phyloP scores from a whole-genome alignment of 306 rosid genomes.

The Luffa acutangula region DNA sequence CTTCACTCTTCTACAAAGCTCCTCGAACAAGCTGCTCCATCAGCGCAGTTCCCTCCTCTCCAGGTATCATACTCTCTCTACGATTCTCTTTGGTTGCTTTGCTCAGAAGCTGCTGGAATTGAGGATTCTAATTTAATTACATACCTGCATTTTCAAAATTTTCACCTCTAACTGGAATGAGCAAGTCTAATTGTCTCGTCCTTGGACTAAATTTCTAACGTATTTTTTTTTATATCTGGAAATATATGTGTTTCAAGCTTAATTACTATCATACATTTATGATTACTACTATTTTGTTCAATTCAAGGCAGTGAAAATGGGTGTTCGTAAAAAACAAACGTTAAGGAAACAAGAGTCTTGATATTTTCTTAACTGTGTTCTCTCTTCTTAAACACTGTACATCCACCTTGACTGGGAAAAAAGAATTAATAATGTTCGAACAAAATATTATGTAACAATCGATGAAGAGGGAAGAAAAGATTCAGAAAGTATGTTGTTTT shows the following conservation, averaged over 20 bases:
- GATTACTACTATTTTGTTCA: not conserved
- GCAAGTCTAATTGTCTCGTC: not conserved
- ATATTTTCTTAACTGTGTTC: not conserved
- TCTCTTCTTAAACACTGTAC: not conserved
- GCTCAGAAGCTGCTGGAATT: not conserved
- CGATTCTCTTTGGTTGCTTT: slow-evolving; percentile 8
- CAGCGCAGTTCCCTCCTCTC: slow-evolving; percentile 96
- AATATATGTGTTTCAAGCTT: not conserved
- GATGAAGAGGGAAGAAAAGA: not conserved
- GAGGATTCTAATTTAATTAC: not conserved
- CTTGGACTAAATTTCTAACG: not conserved
- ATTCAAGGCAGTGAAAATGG: not conserved
- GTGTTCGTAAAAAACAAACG: not conserved
- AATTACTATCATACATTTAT: not conserved
- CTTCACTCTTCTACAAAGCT: slow-evolving; percentile 93
- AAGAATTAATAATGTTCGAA: not conserved
- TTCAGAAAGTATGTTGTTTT: not conserved
- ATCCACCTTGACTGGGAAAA: not conserved
- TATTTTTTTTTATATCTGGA: not conserved
- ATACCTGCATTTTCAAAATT: not conserved
- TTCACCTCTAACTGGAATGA: not conserved
- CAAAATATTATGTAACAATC: not conserved
- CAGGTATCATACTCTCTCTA: slow-evolving; percentile 38
- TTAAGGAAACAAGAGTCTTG: not conserved
- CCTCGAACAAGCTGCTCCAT: slow-evolving; percentile 94